Conservation (phyloP, 495 filamentous ascomycete genomes). For the Elaphomyces granulatus region DNA sequence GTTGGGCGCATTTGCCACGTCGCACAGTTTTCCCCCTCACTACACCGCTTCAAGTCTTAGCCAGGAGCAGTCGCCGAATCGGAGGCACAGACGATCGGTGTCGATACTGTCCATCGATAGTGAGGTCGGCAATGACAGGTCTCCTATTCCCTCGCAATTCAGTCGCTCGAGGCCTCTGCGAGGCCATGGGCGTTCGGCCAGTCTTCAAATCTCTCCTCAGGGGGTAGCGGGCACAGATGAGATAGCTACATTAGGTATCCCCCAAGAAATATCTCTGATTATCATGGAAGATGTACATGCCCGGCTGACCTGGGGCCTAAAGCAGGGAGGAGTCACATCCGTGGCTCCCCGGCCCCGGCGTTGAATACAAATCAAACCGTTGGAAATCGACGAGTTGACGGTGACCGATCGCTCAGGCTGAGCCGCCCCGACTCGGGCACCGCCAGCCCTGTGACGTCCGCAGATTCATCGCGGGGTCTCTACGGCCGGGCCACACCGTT, state of each 20-base stretch:
- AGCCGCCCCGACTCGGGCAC: conserved; percentile 15
- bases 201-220: conserved; percentile 61
- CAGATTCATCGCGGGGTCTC: conserved; percentile 16
- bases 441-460: conserved; percentile 17
- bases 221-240: conserved; percentile 34
- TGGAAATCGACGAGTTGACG: conserved; percentile 19
- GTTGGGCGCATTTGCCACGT: conserved; percentile 29
- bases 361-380: conserved; percentile 16
- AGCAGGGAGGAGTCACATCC: conserved; percentile 16
- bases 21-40: conserved; percentile 33
- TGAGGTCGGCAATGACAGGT: conserved; percentile 34
- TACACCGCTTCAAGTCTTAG: conserved; percentile 25
- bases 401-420: conserved; percentile 13
- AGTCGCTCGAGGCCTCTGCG: conserved; percentile 33
- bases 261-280: too few relatives aligned
- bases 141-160: conserved; percentile 28
- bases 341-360: conserved; percentile 17
- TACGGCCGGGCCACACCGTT: conserved; percentile 26
- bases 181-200: conserved; percentile 70
- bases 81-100: conserved; percentile 62
- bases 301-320: background rate
- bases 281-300: too few relatives aligned
- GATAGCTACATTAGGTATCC: conserved; percentile 28
- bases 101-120: conserved; percentile 90
- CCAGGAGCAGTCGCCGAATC: conserved; percentile 19